Conservation (phyloP, 345 rosid genomes). For the Populus pruinosa region DNA sequence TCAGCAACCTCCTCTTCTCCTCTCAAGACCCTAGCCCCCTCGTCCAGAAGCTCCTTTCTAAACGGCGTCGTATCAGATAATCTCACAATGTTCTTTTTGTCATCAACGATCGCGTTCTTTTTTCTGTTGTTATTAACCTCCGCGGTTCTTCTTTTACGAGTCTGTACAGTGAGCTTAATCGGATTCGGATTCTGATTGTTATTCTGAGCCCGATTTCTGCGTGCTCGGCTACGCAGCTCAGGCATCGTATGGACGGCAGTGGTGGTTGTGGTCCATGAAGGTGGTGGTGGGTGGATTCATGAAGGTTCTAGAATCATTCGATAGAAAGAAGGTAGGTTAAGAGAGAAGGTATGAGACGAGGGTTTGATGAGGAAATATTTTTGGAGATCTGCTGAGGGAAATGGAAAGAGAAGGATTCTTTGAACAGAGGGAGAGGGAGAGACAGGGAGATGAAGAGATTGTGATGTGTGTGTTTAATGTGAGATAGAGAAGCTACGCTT, state of each 20-base stretch:
- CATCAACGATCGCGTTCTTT: slow-evolving; percentile 22
- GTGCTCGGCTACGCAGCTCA: slow-evolving; percentile 48
- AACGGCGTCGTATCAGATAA: slow-evolving; percentile 23
- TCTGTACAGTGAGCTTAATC: slow-evolving; percentile 19
- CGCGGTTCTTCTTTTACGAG: slow-evolving; percentile 21
- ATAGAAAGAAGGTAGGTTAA: neutral
- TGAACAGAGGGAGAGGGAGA: neutral
- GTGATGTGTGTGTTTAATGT: neutral
- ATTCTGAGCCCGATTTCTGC: slow-evolving; percentile 38
- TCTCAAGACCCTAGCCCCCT: slow-evolving; percentile 21
- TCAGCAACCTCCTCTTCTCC: slow-evolving; percentile 24
- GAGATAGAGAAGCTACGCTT: neutral
- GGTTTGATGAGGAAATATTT: slow-evolving; percentile 16
- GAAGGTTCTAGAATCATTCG: slow-evolving; percentile 40
- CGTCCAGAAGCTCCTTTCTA: slow-evolving; percentile 1
- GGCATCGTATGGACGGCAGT: slow-evolving; percentile 33
- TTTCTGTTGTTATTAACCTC: slow-evolving; percentile 6
- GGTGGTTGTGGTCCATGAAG: slow-evolving; percentile 11
- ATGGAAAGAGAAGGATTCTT: slow-evolving; percentile 4
- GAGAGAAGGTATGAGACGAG: slow-evolving; percentile 12
- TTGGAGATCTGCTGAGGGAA: slow-evolving; percentile 43
- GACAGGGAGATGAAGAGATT: neutral
- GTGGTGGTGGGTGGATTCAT: slow-evolving; percentile 21
- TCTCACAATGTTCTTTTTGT: slow-evolving; percentile 10
- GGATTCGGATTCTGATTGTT: slow-evolving; percentile 32